These are phyloP conservation scores for Candida anglica DNA, from an alignment of 805 yeast species.

Conservation along the genomic window DNA sequence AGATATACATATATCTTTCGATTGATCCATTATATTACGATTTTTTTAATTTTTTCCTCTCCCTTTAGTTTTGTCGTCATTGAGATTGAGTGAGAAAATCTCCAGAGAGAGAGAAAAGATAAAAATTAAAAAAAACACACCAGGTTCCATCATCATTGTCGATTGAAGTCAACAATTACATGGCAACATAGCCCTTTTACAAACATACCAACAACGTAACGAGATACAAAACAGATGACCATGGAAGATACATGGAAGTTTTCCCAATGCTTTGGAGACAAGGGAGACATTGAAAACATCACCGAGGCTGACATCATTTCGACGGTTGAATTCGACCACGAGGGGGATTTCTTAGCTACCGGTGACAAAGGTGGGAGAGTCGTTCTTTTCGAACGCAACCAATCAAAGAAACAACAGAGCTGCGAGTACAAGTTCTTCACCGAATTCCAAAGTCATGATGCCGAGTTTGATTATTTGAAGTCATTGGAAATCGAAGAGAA, in stretches of 20 bases:
- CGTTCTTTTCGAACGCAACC: slow-evolving; percentile 89
- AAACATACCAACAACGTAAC: too few species aligned
- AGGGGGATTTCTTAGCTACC: slow-evolving; percentile 94
- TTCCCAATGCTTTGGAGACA: slow-evolving; percentile 98
- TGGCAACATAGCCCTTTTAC: too few species aligned
- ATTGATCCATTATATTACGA: too few species aligned
- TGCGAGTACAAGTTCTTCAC: slow-evolving; percentile 96
- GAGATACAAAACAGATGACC: too few species aligned
- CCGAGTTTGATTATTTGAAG: slow-evolving; percentile 95
- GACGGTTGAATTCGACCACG: slow-evolving; percentile 92
- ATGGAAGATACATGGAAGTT: slow-evolving; percentile 64
- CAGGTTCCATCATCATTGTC: too few species aligned
- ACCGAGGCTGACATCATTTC: slow-evolving; percentile 97
- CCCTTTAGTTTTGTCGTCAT: too few species aligned
- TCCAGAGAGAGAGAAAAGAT: too few species aligned
- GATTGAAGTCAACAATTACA: too few species aligned
- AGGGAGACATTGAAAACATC: slow-evolving; percentile 91
- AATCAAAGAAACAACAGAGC: slow-evolving; percentile 50
- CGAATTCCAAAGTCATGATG: slow-evolving; percentile 97
- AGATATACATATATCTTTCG: too few species aligned
- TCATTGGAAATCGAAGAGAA: slow-evolving; percentile 96
- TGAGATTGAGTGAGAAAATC: too few species aligned
- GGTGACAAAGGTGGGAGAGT: slow-evolving; percentile 99
- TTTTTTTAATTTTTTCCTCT: too few species aligned
- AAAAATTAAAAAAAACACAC: too few species aligned